phyloP scores from a whole-genome alignment of 345 rosid species.

The Microthlaspi erraticum region DNA sequence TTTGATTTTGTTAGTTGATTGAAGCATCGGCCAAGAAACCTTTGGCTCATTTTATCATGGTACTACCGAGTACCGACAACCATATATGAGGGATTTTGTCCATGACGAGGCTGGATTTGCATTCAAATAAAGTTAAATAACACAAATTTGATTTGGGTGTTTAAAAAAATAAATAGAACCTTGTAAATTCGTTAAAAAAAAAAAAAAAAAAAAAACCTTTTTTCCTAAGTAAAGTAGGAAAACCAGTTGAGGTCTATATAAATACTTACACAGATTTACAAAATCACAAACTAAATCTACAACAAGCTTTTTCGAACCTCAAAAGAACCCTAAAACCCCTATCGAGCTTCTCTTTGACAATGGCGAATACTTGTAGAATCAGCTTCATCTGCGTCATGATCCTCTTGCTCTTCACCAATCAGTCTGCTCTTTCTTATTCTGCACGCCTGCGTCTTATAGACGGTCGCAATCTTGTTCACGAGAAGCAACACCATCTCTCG shows the following conservation, averaged over 20 bases:
- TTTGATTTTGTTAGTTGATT: too few species aligned
- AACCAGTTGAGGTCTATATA: background rate
- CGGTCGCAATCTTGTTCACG: conserved; percentile 9
- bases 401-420: conserved; percentile 18
- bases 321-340: background rate
- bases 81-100: too few species aligned
- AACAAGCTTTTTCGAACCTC: background rate
- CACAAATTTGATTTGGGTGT: too few species aligned
- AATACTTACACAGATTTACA: background rate
- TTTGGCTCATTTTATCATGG: too few species aligned
- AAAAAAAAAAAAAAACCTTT: too few species aligned
- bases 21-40: too few species aligned
- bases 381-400: conserved; percentile 23
- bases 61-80: too few species aligned
- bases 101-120: too few species aligned
- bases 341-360: conserved; percentile 19
- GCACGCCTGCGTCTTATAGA: conserved; percentile 1
- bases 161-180: too few species aligned
- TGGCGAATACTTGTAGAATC: conserved; percentile 17
- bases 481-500: conserved; percentile 9
- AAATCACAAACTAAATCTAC: background rate
- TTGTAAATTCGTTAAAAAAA: too few species aligned
- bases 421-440: conserved; percentile 21
- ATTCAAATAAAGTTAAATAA: too few species aligned
- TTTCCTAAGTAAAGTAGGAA: background rate